A percentile compares a stretch with the other conserved stretches of the same genome.
These are phyloP conservation scores for Arabis alpina DNA, from an alignment of 345 rosid genomes.

Conservation along the genomic window DNA sequence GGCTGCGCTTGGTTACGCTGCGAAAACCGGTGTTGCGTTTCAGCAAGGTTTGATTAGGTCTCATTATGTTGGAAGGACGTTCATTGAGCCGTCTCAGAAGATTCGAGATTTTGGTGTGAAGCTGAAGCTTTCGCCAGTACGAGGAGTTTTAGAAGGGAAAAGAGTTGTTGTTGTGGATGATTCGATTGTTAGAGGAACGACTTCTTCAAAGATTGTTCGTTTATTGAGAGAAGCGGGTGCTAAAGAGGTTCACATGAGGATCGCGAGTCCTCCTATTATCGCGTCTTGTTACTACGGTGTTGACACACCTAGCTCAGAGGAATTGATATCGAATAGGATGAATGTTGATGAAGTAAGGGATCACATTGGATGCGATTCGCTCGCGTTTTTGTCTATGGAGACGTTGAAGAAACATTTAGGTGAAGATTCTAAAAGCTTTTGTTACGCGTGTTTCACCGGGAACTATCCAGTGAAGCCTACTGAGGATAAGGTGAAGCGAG, in stretches of 20 bases:
- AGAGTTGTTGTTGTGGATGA: conserved; percentile 96
- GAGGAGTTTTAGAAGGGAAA: conserved; percentile 85
- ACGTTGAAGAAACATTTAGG: conserved; percentile 68
- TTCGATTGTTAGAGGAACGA: conserved; percentile 94
- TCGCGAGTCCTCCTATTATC: conserved; percentile 92
- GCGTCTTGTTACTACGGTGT: conserved; percentile 93
- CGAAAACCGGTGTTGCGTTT: conserved; percentile 84
- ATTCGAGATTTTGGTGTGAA: conserved; percentile 97
- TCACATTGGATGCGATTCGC: conserved; percentile 77
- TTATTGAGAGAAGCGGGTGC: conserved; percentile 88
- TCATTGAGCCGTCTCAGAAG: conserved; percentile 93
- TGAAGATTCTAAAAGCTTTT: conserved; percentile 58
- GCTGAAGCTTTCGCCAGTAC: conserved; percentile 87
- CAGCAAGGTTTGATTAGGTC: conserved; percentile 95
- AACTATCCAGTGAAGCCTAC: conserved; percentile 80
- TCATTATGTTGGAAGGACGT: conserved; percentile 94
- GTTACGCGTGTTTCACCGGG: conserved; percentile 94
- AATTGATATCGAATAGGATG: conserved; percentile 92
- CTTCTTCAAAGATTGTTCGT: conserved; percentile 89
- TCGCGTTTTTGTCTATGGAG: conserved; percentile 74
- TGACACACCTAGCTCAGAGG: conserved; percentile 92
- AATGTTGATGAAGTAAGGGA: conserved; percentile 74
- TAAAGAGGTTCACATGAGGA: conserved; percentile 96
- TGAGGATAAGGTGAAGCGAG: conserved; percentile 77
- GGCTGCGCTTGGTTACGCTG: conserved; percentile 94